Conservation (phyloP, 768 basidiomycete genomes). For the Collybiopsis luxurians region DNA sequence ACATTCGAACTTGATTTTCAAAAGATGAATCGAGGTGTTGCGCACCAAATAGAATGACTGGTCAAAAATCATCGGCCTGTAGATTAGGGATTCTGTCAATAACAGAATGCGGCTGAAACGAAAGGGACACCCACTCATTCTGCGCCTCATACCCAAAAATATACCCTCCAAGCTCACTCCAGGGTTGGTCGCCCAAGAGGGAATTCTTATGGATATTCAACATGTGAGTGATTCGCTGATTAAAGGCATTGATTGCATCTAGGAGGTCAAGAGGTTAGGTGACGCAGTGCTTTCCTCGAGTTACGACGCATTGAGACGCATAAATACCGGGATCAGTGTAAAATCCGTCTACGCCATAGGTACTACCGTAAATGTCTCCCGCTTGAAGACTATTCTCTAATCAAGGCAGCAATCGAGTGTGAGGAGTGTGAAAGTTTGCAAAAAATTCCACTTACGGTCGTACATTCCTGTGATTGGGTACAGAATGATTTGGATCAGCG, state of each 20-base stretch:
- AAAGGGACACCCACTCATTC: slow-evolving; percentile 24
- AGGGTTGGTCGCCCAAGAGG: slow-evolving; percentile 29
- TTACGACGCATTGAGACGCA: no score
- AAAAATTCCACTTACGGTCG: slow-evolving; percentile 10
- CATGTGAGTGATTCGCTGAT: slow-evolving; percentile 34
- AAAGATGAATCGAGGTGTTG: not conserved
- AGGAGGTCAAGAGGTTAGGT: no score
- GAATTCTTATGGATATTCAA: slow-evolving; percentile 33
- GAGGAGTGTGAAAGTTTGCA: slow-evolving; percentile 9
- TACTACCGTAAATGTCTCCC: slow-evolving; percentile 32
- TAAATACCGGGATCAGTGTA: slow-evolving; percentile 26
- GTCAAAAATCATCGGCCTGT: slow-evolving; percentile 24
- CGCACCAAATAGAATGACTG: slow-evolving; percentile 18
- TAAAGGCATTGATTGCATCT: slow-evolving; percentile 27
- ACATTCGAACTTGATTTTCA: not conserved
- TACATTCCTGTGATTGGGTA: slow-evolving; percentile 18
- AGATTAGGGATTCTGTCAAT: not conserved
- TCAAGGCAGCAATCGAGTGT: slow-evolving; percentile 13
- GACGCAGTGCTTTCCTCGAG: no score
- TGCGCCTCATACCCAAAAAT: slow-evolving; percentile 38
- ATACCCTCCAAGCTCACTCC: slow-evolving; percentile 34
- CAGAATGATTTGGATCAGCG: no score
- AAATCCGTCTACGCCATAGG: slow-evolving; percentile 28
- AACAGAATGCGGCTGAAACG: slow-evolving; percentile 14
- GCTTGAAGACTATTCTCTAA: slow-evolving; percentile 29